Percentiles rank a stretch among this genome's conserved stretches.
Evolutionary conservation across 2,329 filamentous ascomycete genomes (phyloP).

Genomic region (Zopfia rhizophila): DNA sequence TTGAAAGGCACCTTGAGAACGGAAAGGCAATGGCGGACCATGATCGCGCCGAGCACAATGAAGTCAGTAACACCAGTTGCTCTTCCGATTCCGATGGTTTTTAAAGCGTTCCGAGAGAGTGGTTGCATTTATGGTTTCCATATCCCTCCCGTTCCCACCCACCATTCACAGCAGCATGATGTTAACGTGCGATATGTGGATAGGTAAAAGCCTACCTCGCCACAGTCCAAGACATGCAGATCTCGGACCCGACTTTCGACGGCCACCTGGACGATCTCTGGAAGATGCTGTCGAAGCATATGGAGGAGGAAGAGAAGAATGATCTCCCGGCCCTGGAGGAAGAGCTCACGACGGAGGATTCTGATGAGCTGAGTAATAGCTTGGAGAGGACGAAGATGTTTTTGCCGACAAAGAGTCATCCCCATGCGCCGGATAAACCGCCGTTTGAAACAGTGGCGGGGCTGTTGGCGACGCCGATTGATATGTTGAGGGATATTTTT

Average conservation of each 20-base stretch:
- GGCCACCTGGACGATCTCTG: conserved; percentile 38
- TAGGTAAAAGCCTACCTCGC: conserved; percentile 46
- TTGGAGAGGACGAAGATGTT: conserved; percentile 46
- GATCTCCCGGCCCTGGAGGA: conserved; percentile 44
- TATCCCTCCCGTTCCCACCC: too few species aligned
- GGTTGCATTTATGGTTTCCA: too few species aligned
- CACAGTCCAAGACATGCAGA: conserved; percentile 41
- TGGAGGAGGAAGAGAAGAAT: conserved; percentile 43
- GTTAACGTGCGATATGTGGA: too few species aligned
- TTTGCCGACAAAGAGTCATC: conserved; percentile 43
- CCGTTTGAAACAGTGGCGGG: conserved; percentile 67
- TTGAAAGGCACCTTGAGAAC: conserved; percentile 48
- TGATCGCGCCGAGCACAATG: conserved; percentile 47
- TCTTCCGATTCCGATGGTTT: too few species aligned
- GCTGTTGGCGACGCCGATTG: conserved; percentile 66
- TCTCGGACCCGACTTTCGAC: conserved; percentile 31
- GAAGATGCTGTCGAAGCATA: conserved; percentile 35
- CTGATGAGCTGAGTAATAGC: conserved; percentile 38
- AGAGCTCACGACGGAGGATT: conserved; percentile 30
- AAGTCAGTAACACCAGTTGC: conserved; percentile 22
- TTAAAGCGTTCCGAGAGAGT: too few species aligned
- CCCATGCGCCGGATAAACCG: conserved; percentile 57
- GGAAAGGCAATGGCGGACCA: conserved; percentile 45
- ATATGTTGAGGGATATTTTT: conserved; percentile 66
- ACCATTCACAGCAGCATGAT: too few species aligned